Percentiles rank a stretch among this genome's conserved stretches.
These are phyloP conservation scores for Dactylonectria estremocensis DNA, from an alignment of 2,329 filamentous ascomycete genomes.

Conservation along the genomic window DNA sequence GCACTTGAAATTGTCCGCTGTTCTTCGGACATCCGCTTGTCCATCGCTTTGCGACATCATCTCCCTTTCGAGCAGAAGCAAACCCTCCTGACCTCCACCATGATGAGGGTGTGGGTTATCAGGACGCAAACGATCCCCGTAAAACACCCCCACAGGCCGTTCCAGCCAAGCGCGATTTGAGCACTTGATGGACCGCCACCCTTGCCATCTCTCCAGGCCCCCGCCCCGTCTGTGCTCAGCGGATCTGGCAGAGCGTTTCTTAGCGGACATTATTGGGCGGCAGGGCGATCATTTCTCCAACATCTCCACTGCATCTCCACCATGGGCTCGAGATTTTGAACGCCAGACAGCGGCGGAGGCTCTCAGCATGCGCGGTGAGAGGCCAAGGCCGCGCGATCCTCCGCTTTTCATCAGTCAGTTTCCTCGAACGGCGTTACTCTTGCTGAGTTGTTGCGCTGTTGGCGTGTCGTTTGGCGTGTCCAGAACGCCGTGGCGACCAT, in stretches of 20 bases:
- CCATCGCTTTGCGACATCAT: neutral
- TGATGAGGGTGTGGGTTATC: neutral
- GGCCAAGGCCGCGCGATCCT: neutral
- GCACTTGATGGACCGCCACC: neutral
- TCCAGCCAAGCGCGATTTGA: neutral
- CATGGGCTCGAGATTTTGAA: neutral
- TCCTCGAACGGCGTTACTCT: neutral
- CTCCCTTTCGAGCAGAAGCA: neutral
- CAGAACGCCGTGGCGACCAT: conserved; percentile 8
- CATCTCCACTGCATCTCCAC: neutral
- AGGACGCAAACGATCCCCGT: neutral
- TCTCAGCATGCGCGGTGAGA: neutral
- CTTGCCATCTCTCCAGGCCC: neutral
- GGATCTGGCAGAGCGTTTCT: neutral
- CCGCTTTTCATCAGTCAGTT: neutral
- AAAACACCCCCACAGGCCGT: neutral
- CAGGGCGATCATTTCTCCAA: neutral
- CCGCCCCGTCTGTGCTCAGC: neutral
- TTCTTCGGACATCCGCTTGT: too few relatives aligned
- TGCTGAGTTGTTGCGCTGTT: neutral
- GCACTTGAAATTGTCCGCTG: neutral
- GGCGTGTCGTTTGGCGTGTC: too few relatives aligned
- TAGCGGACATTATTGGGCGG: neutral
- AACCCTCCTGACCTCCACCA: neutral
- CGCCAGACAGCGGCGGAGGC: neutral